These are phyloP conservation scores for Rhytidhysteron rufulum DNA, from an alignment of 2,329 filamentous ascomycete genomes.

Conservation along the genomic window DNA sequence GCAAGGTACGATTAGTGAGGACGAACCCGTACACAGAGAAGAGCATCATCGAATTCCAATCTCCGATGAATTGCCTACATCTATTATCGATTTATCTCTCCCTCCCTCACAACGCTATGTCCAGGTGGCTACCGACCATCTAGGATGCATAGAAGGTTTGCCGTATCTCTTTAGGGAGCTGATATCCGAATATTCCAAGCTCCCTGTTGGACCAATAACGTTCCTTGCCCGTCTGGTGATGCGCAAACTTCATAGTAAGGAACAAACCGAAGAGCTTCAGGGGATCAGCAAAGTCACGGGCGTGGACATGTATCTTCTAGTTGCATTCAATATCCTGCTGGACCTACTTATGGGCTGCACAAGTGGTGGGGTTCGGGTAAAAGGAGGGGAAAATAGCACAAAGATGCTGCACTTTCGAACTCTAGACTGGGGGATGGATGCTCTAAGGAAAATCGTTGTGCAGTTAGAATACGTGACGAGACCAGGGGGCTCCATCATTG, in stretches of 20 bases:
- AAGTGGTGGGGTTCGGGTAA: slow-evolving; percentile 47
- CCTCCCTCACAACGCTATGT: slow-evolving; percentile 52
- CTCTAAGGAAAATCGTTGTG: slow-evolving; percentile 39
- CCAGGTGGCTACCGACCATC: slow-evolving; percentile 46
- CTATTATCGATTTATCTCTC: slow-evolving; percentile 53
- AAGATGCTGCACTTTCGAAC: slow-evolving; percentile 55
- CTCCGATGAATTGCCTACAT: slow-evolving; percentile 28
- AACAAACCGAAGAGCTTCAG: slow-evolving; percentile 59
- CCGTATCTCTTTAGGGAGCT: slow-evolving; percentile 51
- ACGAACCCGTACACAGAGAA: not conserved
- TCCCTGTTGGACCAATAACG: slow-evolving; percentile 11
- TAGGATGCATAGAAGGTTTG: slow-evolving; percentile 41
- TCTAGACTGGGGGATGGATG: slow-evolving; percentile 46
- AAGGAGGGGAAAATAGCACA: slow-evolving; percentile 13
- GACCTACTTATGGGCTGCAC: slow-evolving; percentile 65
- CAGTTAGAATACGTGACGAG: slow-evolving; percentile 37
- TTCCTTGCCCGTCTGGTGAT: slow-evolving; percentile 46
- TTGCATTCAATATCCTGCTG: slow-evolving; percentile 60
- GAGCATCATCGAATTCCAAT: too few relatives aligned
- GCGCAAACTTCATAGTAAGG: slow-evolving; percentile 47
- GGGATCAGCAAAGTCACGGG: slow-evolving; percentile 52
- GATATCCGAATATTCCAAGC: slow-evolving; percentile 25
- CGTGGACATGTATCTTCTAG: slow-evolving; percentile 56
- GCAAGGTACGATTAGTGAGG: not conserved
- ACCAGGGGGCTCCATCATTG: slow-evolving; percentile 37